phyloP scores from a whole-genome alignment of 2,329 filamentous ascomycete species.

The Phyllosticta citrichinensis region DNA sequence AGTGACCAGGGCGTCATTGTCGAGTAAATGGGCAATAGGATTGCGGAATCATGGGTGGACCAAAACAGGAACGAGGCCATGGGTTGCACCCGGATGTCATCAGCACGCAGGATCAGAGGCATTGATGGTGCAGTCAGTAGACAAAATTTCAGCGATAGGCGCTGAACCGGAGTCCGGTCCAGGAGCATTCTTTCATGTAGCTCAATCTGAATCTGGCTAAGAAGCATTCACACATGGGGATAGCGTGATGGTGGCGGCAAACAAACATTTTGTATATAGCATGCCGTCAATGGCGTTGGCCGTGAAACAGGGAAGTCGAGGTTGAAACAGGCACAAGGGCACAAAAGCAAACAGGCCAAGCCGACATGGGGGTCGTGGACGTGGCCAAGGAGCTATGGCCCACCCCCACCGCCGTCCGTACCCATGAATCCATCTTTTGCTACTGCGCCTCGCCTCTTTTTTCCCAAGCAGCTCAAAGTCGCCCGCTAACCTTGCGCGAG shows the following conservation, averaged over 20 bases:
- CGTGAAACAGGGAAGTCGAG: background rate
- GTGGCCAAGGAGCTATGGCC: constrained; percentile 10
- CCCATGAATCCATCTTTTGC: constrained; percentile 1
- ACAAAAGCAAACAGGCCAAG: background rate
- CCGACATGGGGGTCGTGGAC: background rate
- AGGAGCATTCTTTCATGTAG: background rate
- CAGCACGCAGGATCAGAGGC: too few species aligned
- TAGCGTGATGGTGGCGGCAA: background rate
- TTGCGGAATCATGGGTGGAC: background rate
- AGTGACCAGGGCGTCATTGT: constrained; percentile 71
- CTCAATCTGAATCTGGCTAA: background rate
- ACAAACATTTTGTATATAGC: background rate
- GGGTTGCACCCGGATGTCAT: background rate
- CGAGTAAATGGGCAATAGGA: background rate
- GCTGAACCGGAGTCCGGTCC: constrained; percentile 1
- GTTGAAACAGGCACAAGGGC: background rate
- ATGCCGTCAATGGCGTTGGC: background rate
- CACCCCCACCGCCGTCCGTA: background rate
- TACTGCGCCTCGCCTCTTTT: constrained; percentile 1
- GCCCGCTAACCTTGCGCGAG: background rate
- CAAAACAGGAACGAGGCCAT: background rate
- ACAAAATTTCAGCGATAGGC: constrained; percentile 5
- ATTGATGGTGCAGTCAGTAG: background rate
- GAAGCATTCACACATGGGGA: background rate
- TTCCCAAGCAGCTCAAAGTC: background rate